Percentiles rank a stretch among this genome's conserved stretches.
Evolutionary conservation across 2,329 filamentous ascomycete species (phyloP).

Genomic region (Aureobasidium sp.): DNA sequence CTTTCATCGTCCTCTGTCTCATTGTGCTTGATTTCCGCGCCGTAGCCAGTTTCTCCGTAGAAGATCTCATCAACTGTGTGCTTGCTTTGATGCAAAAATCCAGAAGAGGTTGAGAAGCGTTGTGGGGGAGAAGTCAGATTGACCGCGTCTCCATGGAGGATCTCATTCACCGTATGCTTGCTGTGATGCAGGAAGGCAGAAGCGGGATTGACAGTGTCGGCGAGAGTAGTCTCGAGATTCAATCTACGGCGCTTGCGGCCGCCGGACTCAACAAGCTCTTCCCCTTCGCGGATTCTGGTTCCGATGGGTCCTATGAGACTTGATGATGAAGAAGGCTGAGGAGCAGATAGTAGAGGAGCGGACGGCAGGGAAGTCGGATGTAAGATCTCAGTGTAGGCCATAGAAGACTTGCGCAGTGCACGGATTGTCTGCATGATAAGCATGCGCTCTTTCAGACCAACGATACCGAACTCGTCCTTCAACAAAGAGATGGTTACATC

Average conservation of each 20-base stretch:
- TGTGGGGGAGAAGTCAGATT: too few relatives aligned
- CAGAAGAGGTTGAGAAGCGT: not conserved
- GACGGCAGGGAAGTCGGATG: not conserved
- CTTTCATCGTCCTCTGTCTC: slow-evolving; percentile 16
- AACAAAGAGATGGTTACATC: slow-evolving; percentile 44
- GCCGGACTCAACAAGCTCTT: slow-evolving; percentile 18
- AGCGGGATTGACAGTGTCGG: not conserved
- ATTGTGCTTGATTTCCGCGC: slow-evolving; percentile 20
- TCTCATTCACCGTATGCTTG: too few relatives aligned
- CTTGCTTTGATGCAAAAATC: slow-evolving; percentile 20
- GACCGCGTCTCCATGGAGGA: too few relatives aligned
- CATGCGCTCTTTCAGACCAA: slow-evolving; percentile 50
- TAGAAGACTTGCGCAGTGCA: slow-evolving; percentile 38
- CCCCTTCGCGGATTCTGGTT: slow-evolving; percentile 18
- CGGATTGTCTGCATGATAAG: slow-evolving; percentile 53
- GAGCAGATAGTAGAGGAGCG: not conserved
- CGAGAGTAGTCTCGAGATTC: slow-evolving; percentile 16
- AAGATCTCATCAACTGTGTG: slow-evolving; percentile 29
- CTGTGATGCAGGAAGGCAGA: too few relatives aligned
- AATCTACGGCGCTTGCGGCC: slow-evolving; percentile 32
- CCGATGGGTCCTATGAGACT: not conserved
- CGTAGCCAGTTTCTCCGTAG: slow-evolving; percentile 25
- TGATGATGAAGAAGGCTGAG: not conserved
- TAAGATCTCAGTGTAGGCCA: not conserved
- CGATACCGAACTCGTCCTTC: slow-evolving; percentile 51